Conservation (phyloP, 2,329 filamentous ascomycete species). For the Cordyceps farinosa region DNA sequence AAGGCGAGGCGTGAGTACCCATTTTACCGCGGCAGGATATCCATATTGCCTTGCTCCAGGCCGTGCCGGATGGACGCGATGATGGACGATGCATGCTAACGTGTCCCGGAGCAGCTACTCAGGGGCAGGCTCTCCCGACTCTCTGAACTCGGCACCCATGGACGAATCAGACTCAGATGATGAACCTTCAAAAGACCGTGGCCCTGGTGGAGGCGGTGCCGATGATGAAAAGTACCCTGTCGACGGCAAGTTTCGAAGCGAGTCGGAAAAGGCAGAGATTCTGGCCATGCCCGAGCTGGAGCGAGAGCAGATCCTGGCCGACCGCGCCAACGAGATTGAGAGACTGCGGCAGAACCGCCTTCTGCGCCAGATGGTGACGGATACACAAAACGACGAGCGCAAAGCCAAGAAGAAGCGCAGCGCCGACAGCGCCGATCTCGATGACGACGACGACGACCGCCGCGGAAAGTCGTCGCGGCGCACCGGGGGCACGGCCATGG, state of each 20-base stretch:
- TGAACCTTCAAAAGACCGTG: constrained; percentile 43
- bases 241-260: constrained; percentile 77
- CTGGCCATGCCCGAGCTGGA: constrained; percentile 86
- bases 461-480: constrained; percentile 68
- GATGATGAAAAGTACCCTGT: constrained; percentile 73
- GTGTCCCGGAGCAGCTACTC: constrained; percentile 56
- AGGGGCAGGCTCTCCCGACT: constrained; percentile 65
- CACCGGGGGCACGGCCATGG: constrained; percentile 64
- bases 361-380: constrained; percentile 71
- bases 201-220: constrained; percentile 41
- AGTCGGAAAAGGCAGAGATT: constrained; percentile 72
- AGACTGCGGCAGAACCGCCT: constrained; percentile 77
- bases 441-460: constrained; percentile 52
- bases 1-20: constrained; percentile 47
- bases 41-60: not conserved
- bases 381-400: constrained; percentile 60
- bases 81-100: not conserved
- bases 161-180: constrained; percentile 73
- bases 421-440: constrained; percentile 71
- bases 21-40: not conserved
- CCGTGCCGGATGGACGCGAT: constrained; percentile 6
- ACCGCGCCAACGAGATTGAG: constrained; percentile 79
- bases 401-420: constrained; percentile 67
- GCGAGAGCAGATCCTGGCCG: constrained; percentile 84
- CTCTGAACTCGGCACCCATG: constrained; percentile 81